Evolutionary conservation across 148 eudicot species (phyloP).

Genomic region (Fallopia convolvulus): DNA sequence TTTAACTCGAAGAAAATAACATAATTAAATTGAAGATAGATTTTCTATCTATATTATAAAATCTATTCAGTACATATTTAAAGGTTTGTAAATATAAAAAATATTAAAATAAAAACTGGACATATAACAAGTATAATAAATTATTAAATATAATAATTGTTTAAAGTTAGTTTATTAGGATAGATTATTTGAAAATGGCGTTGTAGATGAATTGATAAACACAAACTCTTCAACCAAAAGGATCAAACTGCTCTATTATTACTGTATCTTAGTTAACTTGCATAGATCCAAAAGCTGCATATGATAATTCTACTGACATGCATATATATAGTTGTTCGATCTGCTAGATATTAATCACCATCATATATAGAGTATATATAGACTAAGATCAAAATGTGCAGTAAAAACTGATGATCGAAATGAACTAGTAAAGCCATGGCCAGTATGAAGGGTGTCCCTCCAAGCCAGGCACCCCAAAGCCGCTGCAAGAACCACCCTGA

Average conservation of each 20-base stretch:
- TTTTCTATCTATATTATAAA: too few species aligned
- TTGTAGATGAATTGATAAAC: too few species aligned
- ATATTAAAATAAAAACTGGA: too few species aligned
- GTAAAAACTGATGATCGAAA: neutral
- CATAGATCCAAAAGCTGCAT: neutral
- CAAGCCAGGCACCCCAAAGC: neutral
- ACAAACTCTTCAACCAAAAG: neutral
- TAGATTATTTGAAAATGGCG: too few species aligned
- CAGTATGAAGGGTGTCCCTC: slow-evolving; percentile 1
- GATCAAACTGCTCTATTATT: neutral
- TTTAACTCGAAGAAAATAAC: too few species aligned
- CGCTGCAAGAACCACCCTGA: neutral
- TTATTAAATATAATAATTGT: too few species aligned
- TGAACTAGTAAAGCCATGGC: neutral
- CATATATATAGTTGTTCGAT: neutral
- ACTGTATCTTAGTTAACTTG: neutral
- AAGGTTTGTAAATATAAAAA: too few species aligned
- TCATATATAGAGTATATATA: neutral
- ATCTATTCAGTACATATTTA: too few species aligned
- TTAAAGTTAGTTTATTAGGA: too few species aligned
- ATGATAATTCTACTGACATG: neutral
- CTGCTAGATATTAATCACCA: neutral
- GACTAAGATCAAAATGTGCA: neutral
- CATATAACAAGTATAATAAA: too few species aligned
- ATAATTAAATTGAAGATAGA: too few species aligned